Evolutionary conservation across 1,284 basidiomycete species (phyloP).

Genomic region (Cerioporus squamosus): DNA sequence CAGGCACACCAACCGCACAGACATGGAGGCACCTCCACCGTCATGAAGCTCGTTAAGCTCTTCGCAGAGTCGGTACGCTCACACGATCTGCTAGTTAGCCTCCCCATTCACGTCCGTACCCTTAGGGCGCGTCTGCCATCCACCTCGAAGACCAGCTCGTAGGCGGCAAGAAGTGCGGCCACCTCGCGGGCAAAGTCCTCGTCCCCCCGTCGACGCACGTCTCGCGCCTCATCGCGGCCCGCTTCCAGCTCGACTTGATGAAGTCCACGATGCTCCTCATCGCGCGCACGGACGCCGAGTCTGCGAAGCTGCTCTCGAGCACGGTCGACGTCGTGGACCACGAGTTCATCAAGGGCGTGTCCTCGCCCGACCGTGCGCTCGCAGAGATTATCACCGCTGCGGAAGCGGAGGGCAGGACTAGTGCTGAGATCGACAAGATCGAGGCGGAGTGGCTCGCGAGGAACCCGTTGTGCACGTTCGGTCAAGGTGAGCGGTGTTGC

Average conservation of each 20-base stretch:
- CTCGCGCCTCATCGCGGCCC: slow-evolving; percentile 80
- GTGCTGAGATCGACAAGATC: slow-evolving; percentile 73
- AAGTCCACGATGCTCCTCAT: slow-evolving; percentile 89
- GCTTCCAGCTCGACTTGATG: slow-evolving; percentile 89
- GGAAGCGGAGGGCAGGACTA: slow-evolving; percentile 69
- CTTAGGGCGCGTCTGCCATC: slow-evolving; percentile 82
- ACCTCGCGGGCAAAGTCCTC: slow-evolving; percentile 92
- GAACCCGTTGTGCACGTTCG: slow-evolving; percentile 82
- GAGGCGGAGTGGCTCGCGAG: slow-evolving; percentile 81
- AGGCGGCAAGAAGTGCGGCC: slow-evolving; percentile 93
- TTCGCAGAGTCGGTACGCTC: slow-evolving; percentile 83
- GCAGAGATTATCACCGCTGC: slow-evolving; percentile 79
- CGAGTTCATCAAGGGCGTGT: slow-evolving; percentile 81
- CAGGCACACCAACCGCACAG: slow-evolving; percentile 41
- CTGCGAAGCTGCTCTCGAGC: slow-evolving; percentile 84
- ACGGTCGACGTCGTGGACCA: slow-evolving; percentile 81
- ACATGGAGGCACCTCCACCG: slow-evolving; percentile 91
- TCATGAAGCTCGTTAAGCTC: slow-evolving; percentile 95
- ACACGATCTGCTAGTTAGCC: not conserved
- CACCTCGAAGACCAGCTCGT: slow-evolving; percentile 94
- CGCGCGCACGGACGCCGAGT: slow-evolving; percentile 91
- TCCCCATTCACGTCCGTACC: not conserved
- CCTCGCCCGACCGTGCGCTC: slow-evolving; percentile 57
- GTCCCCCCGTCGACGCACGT: slow-evolving; percentile 89
- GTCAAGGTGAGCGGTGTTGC: slow-evolving; percentile 60